phyloP scores from a whole-genome alignment of 768 basidiomycete species.

The Saitozyma podzolica region DNA sequence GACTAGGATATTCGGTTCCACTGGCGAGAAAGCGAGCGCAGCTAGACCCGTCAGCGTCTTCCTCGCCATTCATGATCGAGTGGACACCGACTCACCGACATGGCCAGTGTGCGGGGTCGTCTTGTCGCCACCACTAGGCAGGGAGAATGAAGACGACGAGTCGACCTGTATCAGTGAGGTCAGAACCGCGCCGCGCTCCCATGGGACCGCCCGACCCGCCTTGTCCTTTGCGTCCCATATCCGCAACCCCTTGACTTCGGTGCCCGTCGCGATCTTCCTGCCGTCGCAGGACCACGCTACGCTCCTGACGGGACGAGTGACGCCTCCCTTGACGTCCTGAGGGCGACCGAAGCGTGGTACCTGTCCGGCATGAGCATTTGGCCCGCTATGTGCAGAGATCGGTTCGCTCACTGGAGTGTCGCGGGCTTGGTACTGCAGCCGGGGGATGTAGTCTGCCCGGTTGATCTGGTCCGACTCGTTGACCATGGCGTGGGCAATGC shows the following conservation, averaged over 20 bases:
- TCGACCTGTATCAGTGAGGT: slow-evolving; percentile 22
- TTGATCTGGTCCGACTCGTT: background rate
- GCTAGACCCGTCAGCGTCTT: slow-evolving; percentile 13
- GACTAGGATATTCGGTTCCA: slow-evolving; percentile 29
- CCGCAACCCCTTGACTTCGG: slow-evolving; percentile 34
- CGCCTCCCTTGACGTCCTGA: slow-evolving; percentile 32
- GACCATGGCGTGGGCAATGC: background rate
- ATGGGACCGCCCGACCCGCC: background rate
- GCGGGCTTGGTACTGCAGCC: slow-evolving; percentile 12
- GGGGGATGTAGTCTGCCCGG: slow-evolving; percentile 19
- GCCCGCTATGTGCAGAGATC: background rate
- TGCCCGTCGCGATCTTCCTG: slow-evolving; percentile 34
- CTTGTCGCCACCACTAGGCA: slow-evolving; percentile 22
- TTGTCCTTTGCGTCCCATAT: slow-evolving; percentile 30
- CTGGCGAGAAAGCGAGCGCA: slow-evolving; percentile 39
- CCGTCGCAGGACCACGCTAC: slow-evolving; percentile 45
- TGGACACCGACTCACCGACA: slow-evolving; percentile 32
- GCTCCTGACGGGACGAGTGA: slow-evolving; percentile 28
- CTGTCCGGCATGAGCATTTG: slow-evolving; percentile 8
- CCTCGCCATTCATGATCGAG: background rate
- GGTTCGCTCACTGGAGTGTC: slow-evolving; percentile 11
- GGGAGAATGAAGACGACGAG: slow-evolving; percentile 16
- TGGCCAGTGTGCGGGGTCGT: slow-evolving; percentile 41
- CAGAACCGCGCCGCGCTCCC: background rate
- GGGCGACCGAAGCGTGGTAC: slow-evolving; percentile 30